Evolutionary conservation across 352 stramenopile genomes (phyloP), one percentile per base, ranked within the genome.

Genomic region (Phytophthora hibernalis): DNA sequence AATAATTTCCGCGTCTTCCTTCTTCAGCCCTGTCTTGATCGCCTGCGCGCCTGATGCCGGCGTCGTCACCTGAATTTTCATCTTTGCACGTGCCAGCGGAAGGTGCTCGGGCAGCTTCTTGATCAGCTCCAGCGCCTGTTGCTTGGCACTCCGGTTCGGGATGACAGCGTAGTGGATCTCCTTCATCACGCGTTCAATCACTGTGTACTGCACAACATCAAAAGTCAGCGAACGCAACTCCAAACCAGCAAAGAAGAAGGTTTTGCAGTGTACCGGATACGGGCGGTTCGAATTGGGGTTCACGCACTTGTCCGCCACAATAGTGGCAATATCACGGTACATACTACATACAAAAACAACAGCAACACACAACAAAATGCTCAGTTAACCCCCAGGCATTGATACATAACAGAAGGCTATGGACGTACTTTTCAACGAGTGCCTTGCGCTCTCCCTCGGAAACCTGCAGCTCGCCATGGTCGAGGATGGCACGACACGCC

Each of bases 151-250:
- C 33, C 95, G 90, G 54, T 97, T 98, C 9, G 96, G 94, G 50
- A 98, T 91, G 16, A 98, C 91, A 13, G 90, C 90, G 72, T 98
- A 99, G 62, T 98, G 96, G 37, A 97, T 96, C 62, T 98, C 88
- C 63, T 98, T 97, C 93, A 99, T 99, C 16, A 97, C 91, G 49
- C 97, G 91, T 75, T 98, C 83, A 62, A 99, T 98, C 66, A 99
- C 97, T 10, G 87, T 95, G 67, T 97, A 94, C 79, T 93, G 50
- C 35, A 54, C 12, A 37, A 52, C 5, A 38, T 16, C 12, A 48
- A 26, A 44, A 44, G 37, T 44, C 37, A 44, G 6, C 16, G 5
- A 12, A 11, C 37, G 6, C 15, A 44, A 26, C 40, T 26, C 6
- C 18, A 24, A 47, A 18, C 11, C 40, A 9, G 2, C 47, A 44